Percentiles rank a stretch among this genome's conserved stretches.
phyloP scores from a whole-genome alignment of 1,284 basidiomycete species.

The Spongispora temasekensis region DNA sequence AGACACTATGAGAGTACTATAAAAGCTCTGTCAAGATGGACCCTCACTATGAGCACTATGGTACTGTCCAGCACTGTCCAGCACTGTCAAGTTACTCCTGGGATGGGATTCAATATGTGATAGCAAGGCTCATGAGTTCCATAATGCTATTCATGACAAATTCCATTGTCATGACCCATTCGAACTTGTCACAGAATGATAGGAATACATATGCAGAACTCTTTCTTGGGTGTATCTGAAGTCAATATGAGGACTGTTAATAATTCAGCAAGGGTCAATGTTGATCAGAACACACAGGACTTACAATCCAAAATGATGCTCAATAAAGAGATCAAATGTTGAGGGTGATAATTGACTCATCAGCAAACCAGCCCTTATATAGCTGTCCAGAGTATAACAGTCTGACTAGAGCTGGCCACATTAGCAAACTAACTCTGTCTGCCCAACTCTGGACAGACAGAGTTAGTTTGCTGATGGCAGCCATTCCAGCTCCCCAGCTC shows the following conservation, averaged over 20 bases:
- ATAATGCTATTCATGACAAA: constrained; percentile 2
- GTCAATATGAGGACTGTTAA: neutral
- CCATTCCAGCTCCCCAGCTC: too few relatives aligned
- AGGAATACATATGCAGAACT: neutral
- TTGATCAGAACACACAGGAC: neutral
- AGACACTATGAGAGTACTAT: too few relatives aligned
- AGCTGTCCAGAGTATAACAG: too few relatives aligned
- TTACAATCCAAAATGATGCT: neutral
- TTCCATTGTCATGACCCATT: neutral
- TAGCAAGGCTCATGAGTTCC: constrained; percentile 4
- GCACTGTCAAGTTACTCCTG: too few relatives aligned
- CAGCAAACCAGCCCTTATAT: too few relatives aligned
- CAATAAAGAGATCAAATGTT: neutral
- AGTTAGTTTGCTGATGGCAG: too few relatives aligned
- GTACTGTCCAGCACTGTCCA: too few relatives aligned
- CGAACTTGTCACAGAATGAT: neutral
- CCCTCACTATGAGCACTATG: too few relatives aligned
- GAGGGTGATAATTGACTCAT: neutral
- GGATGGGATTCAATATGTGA: neutral
- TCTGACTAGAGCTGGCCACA: too few relatives aligned
- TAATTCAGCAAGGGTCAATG: neutral
- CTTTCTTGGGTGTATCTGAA: neutral
- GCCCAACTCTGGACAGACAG: too few relatives aligned
- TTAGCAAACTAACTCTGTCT: too few relatives aligned
- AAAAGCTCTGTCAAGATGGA: too few relatives aligned